Evolutionary conservation across 352 stramenopile species (phyloP), one percentile per base, ranked within the genome.

Genomic region (Phytophthora cryptogea): DNA sequence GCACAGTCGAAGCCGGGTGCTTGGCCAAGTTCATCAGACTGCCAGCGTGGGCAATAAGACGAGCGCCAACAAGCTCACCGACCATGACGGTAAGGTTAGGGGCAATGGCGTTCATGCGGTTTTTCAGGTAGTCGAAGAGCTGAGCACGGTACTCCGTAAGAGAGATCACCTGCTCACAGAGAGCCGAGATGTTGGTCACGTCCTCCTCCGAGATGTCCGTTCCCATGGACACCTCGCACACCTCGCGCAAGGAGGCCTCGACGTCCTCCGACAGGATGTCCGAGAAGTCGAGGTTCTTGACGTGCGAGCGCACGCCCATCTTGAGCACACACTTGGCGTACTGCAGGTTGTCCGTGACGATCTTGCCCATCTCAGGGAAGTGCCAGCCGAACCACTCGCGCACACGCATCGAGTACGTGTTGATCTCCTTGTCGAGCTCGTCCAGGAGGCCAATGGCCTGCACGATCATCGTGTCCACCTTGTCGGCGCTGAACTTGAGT

Each of bases 391-490:
- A 98, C 98, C 98, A 99, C 84, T 99, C 98, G 54, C 97, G 97
- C 44, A 99, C 97, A 61, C 98, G 85, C 98, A 99, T 99, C 42
- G 98, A 98, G 85, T 99, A 99, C 58, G 97, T 99, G 85, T 99
- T 99, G 79, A 99, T 99, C 81, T 99, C 98, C 89, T 99, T 99
- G 88, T 99, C 98, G 13, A 99, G 86, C 74, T 99, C 97, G 82
- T 99, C 98, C 11, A 99, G 80, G 43, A 99, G 80, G 10, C 96
- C 96, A 49, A 99, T 99, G 11, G 98, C 97, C 86, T 99, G 98
- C 53, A 99, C 96, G 49, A 99, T 99, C 98, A 99, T 99, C 31
- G 97, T 99, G 86, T 99, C 98, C 9, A 99, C 89, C 86, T 99
- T 99, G 75, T 99, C 97, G 9, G 97, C 94, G 59, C 88, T 98